Base-by-base conservation (phyloP, 352 stramenopile species). In the Phytophthora niederhauseri region DNA sequence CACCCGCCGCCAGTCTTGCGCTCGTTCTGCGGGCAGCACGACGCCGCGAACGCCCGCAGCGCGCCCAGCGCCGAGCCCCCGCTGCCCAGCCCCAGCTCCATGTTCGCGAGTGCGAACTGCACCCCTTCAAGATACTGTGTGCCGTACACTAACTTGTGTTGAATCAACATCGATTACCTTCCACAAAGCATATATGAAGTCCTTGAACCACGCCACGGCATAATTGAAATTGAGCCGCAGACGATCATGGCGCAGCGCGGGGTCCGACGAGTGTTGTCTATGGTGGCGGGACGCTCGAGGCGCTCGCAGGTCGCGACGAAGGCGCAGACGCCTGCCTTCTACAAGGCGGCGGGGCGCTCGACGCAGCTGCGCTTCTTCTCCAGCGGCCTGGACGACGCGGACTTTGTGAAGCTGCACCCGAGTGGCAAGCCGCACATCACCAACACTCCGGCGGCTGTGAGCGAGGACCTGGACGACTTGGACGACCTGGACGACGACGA, bases 401-500 rank as follows among this genome's bases (percentile, higher is more conserved):
- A 88, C 45, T 76, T 87, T 66, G 77, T 85, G 51, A 43, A 61
- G 34, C 54, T 87, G 30, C 50, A 70, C 12, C 55, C 59, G 22
- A 76, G 61, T 7, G 66, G 59, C 19, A 73, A 66, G 34, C 68
- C 61, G 26, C 64, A 66, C 20, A 66, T 67, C 61, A 74, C 61
- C 11, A 75, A 53, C 38, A 78, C 62, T 43, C 63, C 48, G 43
- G 64, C 55, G 19, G 17, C 57, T 26, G 52, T 26, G 22, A 55
- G 14, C 19, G 54, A 79, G 7, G 61, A 57, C 38, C 3, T 69
- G 20, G 70, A 76, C 11, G 59, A 77, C 1, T 69, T 78, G 12
- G 68, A 73, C 31, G 24, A 26, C 24, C 30, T 34, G 1, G 83
- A 92, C 2, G 89, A 98, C 53, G 92, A 98, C 46, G 91, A 98